Evolutionary conservation across 257 asterid species (phyloP), one percentile per base, ranked within the genome.

Genomic region (Marsdenia floribunda): DNA sequence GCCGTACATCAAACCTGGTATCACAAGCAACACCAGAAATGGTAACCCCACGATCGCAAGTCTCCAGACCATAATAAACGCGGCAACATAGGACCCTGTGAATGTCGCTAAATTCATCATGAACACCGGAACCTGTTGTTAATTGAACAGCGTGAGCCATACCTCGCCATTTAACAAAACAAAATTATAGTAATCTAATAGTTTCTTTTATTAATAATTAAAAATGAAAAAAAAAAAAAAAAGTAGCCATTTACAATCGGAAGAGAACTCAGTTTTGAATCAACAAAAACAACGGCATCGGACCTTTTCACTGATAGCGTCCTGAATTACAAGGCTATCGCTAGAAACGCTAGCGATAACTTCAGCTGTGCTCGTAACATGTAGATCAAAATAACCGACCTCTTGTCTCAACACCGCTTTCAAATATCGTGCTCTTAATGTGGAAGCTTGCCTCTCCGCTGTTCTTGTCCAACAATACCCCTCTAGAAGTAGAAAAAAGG

Each of bases 401-500:
- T 94, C 97, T 83, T 94, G 99, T 77, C 99, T 87, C 80, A 94
- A 79, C 70, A 92, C 96, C 66, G 99, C 97, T 84, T 89, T 89
- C 9, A 94, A 72, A 72, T 94, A 94, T 49, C 87, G 83, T 16
- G 86, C 80, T 73, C 98, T 82, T 65, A 94, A 58, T 69, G 90
- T 84, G 0, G 96, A 89, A 29, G 98, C 97, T 82, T 92, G 97
- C 66, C 98, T 88, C 86, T 92, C 98, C 15, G 94, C 97, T 13
- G 99, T 92, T 83, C 97, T 88, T 70, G 98, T 88, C 98, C 98
- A 95, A 72, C 98, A 95, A 83, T 87, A 95, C 1, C 97, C 98
- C 96, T 95, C 99, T 94, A 73, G 0, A 64, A 15, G 29, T 19
- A 14, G 16, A 29, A 33, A 24, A n/a, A 21, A 13, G 14, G 26